Evolutionary conservation across 352 stramenopile genomes (phyloP).

Genomic region (Phytophthora tubulina): DNA sequence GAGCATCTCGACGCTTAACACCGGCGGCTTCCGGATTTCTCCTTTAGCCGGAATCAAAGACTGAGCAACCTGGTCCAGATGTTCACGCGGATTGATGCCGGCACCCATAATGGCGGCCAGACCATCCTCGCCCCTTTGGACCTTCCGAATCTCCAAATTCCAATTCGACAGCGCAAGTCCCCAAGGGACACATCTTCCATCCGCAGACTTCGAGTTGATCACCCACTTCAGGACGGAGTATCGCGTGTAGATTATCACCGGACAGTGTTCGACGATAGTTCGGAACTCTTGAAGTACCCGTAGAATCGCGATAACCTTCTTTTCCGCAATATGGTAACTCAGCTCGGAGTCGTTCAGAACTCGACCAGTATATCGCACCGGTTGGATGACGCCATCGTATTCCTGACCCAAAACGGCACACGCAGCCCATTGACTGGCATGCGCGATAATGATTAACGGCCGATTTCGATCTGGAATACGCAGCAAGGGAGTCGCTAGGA

Average conservation of each 20-base stretch:
- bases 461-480: too few relatives aligned
- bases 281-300: constrained; percentile 7
- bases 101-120: constrained; percentile 17
- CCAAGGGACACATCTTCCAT: neutral
- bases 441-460: too few relatives aligned
- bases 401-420: too few relatives aligned
- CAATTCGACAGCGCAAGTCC: constrained; percentile 4
- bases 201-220: neutral
- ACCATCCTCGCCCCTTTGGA: constrained; percentile 3
- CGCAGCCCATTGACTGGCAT: too few relatives aligned
- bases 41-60: constrained; percentile 15
- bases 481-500: too few relatives aligned
- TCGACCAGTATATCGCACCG: too few relatives aligned
- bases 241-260: neutral
- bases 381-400: too few relatives aligned
- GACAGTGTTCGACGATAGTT: neutral
- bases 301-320: constrained; percentile 2
- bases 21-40: neutral
- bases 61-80: constrained; percentile 9
- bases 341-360: too few relatives aligned
- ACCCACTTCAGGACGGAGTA: constrained; percentile 22
- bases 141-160: neutral
- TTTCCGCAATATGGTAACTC: neutral
- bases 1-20: constrained; percentile 16
- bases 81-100: constrained; percentile 18